A percentile compares a stretch with the other conserved stretches of the same genome.
These are phyloP conservation scores for Erodium chrysanthum DNA, from an alignment of 441 rosid genomes.

Conservation along the genomic window DNA sequence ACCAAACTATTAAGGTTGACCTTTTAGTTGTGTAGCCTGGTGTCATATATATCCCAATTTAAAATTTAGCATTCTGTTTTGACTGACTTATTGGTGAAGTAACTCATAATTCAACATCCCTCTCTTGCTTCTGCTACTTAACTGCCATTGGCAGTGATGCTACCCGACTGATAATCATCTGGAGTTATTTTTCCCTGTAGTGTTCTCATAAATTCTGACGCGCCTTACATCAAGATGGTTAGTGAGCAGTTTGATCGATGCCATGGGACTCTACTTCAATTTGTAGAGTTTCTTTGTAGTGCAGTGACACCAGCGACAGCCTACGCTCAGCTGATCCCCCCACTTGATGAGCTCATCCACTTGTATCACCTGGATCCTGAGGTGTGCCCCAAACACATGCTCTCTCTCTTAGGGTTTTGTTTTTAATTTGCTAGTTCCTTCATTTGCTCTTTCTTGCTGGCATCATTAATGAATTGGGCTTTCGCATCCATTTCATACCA, in stretches of 20 bases:
- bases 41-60: too few relatives aligned
- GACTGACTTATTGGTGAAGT: not conserved
- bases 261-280: conserved; percentile 99
- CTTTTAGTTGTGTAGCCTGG: too few relatives aligned
- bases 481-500: conserved; percentile 7
- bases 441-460: conserved; percentile 9
- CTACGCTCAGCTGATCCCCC: conserved; percentile 76
- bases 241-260: conserved; percentile 98
- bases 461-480: conserved; percentile 12
- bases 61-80: not conserved
- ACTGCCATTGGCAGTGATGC: not conserved
- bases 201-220: conserved; percentile 84
- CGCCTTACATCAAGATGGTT: conserved; percentile 98
- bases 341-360: conserved; percentile 86
- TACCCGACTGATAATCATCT: conserved; percentile 6
- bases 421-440: conserved; percentile 8
- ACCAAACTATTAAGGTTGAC: too few relatives aligned
- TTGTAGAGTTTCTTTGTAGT: conserved; percentile 87
- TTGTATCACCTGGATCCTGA: conserved; percentile 95
- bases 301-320: conserved; percentile 73
- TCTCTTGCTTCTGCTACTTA: not conserved
- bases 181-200: conserved; percentile 38
- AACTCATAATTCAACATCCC: not conserved
- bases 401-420: conserved; percentile 10
- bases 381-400: conserved; percentile 34